Conservation (phyloP, 163 green algal species). For the Scenedesmus sp. region DNA sequence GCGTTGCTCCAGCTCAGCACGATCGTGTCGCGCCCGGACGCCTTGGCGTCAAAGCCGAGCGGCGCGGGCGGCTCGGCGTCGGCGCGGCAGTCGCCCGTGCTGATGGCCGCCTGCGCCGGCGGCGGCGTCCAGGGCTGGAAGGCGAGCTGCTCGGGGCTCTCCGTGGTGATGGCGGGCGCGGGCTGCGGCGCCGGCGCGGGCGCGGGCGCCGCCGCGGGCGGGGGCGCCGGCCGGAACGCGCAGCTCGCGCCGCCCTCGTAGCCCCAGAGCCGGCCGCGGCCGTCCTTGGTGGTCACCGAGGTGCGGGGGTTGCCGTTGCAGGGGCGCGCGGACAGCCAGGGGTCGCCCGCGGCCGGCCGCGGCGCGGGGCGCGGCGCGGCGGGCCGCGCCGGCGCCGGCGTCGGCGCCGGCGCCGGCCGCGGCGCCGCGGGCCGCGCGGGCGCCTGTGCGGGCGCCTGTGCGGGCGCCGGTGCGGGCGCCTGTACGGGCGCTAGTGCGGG, state of each 20-base stretch:
- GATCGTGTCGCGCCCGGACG: not conserved
- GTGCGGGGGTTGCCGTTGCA: too few species aligned
- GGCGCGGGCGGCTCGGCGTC: not conserved
- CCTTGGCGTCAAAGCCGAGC: not conserved
- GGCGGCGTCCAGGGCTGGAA: not conserved
- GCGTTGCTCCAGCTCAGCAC: not conserved
- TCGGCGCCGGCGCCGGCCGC: not conserved
- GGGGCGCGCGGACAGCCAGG: too few species aligned
- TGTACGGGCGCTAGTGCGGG: not conserved
- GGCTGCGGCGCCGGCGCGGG: not conserved
- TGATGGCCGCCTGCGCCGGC: not conserved
- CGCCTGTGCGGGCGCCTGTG: not conserved
- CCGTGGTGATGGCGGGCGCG: not conserved
- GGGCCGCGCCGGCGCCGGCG: not conserved
- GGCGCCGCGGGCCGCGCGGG: not conserved
- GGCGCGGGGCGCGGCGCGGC: too few species aligned
- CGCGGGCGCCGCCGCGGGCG: too few species aligned
- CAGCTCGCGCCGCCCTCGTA: too few species aligned
- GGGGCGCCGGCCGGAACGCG: too few species aligned
- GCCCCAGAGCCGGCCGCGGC: too few species aligned
- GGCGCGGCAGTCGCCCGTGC: not conserved
- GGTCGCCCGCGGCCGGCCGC: too few species aligned
- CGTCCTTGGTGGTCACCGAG: too few species aligned
- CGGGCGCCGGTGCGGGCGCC: constrained; percentile 7
- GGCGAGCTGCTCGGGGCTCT: not conserved